Evolutionary conservation across 1,284 basidiomycete species (phyloP).

Genomic region (Sporisorium graminicola): DNA sequence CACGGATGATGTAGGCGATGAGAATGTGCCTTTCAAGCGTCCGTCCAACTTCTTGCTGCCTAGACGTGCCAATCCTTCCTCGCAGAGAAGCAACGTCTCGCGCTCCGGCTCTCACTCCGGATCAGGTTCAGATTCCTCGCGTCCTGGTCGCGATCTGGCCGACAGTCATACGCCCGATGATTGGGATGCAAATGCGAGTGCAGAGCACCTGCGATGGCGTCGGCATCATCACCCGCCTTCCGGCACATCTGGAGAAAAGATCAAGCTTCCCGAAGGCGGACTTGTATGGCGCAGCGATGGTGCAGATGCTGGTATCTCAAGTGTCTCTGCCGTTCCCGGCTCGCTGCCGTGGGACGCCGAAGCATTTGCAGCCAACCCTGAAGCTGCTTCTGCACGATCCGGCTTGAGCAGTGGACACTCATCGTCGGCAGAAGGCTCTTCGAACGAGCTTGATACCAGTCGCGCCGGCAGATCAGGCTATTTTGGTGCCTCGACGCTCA

Average conservation of each 20-base stretch:
- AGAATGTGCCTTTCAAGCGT: slow-evolving; percentile 24
- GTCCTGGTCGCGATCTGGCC: slow-evolving; percentile 8
- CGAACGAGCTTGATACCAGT: slow-evolving; percentile 35
- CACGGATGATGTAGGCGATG: slow-evolving; percentile 27
- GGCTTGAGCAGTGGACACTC: slow-evolving; percentile 30
- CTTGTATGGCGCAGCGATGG: slow-evolving; percentile 58
- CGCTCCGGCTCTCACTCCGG: slow-evolving; percentile 26
- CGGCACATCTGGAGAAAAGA: slow-evolving; percentile 29
- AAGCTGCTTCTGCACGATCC: slow-evolving; percentile 16
- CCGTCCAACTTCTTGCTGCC: slow-evolving; percentile 20
- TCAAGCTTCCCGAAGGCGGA: slow-evolving; percentile 54
- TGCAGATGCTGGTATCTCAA: slow-evolving; percentile 35
- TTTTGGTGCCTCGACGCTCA: slow-evolving; percentile 45
- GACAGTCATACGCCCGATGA: slow-evolving; percentile 37
- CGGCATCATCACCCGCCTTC: slow-evolving; percentile 51
- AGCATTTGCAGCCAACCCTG: slow-evolving; percentile 43
- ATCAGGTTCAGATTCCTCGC: slow-evolving; percentile 26
- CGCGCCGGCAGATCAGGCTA: slow-evolving; percentile 13
- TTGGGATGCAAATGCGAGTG: slow-evolving; percentile 30
- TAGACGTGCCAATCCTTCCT: slow-evolving; percentile 7
- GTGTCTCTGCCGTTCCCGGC: slow-evolving; percentile 21
- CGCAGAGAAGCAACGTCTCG: slow-evolving; percentile 10
- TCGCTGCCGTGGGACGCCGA: slow-evolving; percentile 41
- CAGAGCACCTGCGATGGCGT: slow-evolving; percentile 58
- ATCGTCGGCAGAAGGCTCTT: slow-evolving; percentile 34